phyloP scores from a whole-genome alignment of 1,139 yeast species.

The Meyerozyma sp. region DNA sequence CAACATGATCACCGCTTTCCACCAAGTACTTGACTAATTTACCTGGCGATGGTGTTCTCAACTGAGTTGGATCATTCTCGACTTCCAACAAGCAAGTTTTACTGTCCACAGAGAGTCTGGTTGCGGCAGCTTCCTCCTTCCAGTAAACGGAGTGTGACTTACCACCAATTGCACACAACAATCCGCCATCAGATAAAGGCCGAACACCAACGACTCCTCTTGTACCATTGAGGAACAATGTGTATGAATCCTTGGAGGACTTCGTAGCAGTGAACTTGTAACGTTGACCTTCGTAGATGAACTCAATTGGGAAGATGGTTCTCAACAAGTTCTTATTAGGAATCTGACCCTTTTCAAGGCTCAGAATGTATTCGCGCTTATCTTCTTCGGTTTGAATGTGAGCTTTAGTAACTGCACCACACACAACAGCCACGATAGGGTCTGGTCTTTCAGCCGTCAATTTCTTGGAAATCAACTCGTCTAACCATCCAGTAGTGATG shows the following conservation, averaged over 20 bases:
- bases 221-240: constrained; percentile 89
- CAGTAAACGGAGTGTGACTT: constrained; percentile 93
- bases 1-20: constrained; percentile 91
- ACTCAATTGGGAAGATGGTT: constrained; percentile 88
- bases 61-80: constrained; percentile 97
- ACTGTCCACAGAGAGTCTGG: constrained; percentile 92
- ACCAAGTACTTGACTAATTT: constrained; percentile 89
- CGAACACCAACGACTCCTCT: constrained; percentile 84
- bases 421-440: constrained; percentile 79
- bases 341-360: constrained; percentile 92
- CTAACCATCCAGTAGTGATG: constrained; percentile 98
- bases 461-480: constrained; percentile 86
- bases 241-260: constrained; percentile 78
- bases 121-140: constrained; percentile 96
- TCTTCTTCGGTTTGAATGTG: constrained; percentile 74
- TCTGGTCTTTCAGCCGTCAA: constrained; percentile 98
- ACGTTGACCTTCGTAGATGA: constrained; percentile 89
- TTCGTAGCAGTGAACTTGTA: constrained; percentile 95
- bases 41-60: constrained; percentile 98
- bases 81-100: constrained; percentile 90
- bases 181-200: constrained; percentile 88
- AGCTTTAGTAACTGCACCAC: constrained; percentile 97
- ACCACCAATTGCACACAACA: constrained; percentile 83
- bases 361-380: constrained; percentile 59
- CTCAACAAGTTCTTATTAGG: constrained; percentile 75